Evolutionary conservation across 1,284 basidiomycete species (phyloP), one percentile per base, ranked within the genome.

Genomic region (Ustilago hordei): DNA sequence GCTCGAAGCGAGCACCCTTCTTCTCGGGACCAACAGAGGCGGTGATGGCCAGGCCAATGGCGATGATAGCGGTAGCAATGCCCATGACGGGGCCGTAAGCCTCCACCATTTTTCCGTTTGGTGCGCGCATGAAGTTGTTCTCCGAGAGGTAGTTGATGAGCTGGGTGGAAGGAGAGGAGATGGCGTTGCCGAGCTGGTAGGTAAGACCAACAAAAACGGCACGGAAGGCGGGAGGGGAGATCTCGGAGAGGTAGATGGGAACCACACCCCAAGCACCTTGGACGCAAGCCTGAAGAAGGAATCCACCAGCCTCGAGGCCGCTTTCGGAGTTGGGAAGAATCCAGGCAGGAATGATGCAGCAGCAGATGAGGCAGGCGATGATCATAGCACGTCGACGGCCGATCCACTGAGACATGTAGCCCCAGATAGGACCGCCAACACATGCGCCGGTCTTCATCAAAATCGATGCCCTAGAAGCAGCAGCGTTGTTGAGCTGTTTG

Each of bases 91-190:
- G 77, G 2, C 79, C 79, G 41, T 77, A 81, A 19, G 77, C 79
- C 58, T 79, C 64, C 13, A 79, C 79, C 6, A 36, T 8, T 12
- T 19, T 17, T 13, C 76, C 77, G 0, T 48, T 39, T 36, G 58
- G 59, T 5, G 19, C 48, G 3, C n/a, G 50, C 38, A 65, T 50
- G 36, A 56, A 65, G 65, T 71, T 63, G 50, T 67, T 77, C 54
- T 81, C 79, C 13, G 73, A 70, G 32, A 81, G 64, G 32, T 72
- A 70, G 75, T 73, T 81, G 73, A 81, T 72, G 41, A 81, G 67
- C 75, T 81, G 79, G 13, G 79, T 70, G 13, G 74, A 36, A 73
- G 81, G 91, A 57, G 81, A 88, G 86, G 34, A 81, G 57, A 80
- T 81, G 13, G 70, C 70, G 59, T 81, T 81, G 35, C 79, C 79